Evolutionary conservation across 805 yeast genomes (phyloP), one percentile per base, ranked within the genome.

Genomic region (Wickerhamomyces ciferrii): DNA sequence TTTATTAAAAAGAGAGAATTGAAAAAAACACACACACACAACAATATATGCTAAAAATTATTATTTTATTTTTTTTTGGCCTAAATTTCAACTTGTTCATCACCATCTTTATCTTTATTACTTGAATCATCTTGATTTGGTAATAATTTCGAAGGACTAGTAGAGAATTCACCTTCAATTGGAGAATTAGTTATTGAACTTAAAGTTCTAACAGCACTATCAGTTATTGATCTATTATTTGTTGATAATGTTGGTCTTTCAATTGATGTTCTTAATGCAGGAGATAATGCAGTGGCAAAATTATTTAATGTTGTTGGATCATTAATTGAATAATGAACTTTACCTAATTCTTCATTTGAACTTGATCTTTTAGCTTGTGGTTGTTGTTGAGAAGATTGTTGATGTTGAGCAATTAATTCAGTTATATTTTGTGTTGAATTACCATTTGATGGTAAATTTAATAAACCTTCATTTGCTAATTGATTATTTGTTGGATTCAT

Each of bases 161-260:
- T n/a, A n/a, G n/a, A n/a, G n/a, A n/a, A n/a, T n/a, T 48, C 50
- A 34, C 23, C 24, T 23, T 42, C 44, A 15, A 36, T 19, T 36
- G 44, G 44, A 4, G 44, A 36, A 36, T 37, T 43, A 4, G 19
- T 29, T n/a, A 43, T 13, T n/a, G 45, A 43, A 21, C 41, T 37
- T 10, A 43, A 24, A 4, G 45, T 43, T 5, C 15, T 38, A 14
- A 43, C 19, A 5, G 24, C 42, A 32, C 45, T 43, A 19, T 43
- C 45, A 2, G 45, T 43, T 2, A 35, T 24, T n/a, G 45, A 36
- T 29, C 45, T 37, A 38, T 37, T 43, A 17, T 15, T 24, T 8
- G 27, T 18, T 18, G 40, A 29, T 11, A 35, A 36, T 5, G 18
- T n/a, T 5, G 44, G 44, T 35, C 44, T 35, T 18, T 17, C 39